Percentiles rank a stretch among this genome's conserved stretches.
Conservation (phyloP, 805 yeast genomes). For the Wickerhamomyces alni region DNA sequence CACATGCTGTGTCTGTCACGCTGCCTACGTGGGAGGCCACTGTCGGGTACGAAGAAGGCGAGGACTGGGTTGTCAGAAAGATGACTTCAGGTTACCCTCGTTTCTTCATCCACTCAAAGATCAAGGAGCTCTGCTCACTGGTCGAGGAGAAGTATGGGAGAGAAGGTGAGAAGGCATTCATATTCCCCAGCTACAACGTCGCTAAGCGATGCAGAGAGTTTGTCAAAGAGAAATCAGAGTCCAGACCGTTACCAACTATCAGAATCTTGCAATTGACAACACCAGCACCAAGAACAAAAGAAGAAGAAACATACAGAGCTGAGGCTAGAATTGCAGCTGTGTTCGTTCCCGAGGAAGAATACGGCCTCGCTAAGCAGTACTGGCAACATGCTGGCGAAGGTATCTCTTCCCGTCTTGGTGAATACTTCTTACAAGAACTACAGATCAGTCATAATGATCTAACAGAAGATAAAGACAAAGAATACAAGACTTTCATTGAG, state of each 20-base stretch:
- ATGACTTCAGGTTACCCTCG: constrained; percentile 91
- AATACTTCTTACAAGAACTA: constrained; percentile 67
- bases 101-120: constrained; percentile 61
- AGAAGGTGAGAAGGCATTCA: constrained; percentile 65
- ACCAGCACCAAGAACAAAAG: constrained; percentile 53
- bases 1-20: constrained; percentile 92
- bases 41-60: constrained; percentile 89
- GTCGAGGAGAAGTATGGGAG: constrained; percentile 71
- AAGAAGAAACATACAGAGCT: constrained; percentile 51
- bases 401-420: constrained; percentile 85
- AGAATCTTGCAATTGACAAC: constrained; percentile 72
- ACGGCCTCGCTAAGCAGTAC: constrained; percentile 69
- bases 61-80: constrained; percentile 66
- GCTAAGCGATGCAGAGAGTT: constrained; percentile 86
- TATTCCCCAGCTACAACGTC: constrained; percentile 70
- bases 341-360: constrained; percentile 65
- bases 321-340: constrained; percentile 65
- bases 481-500: constrained; percentile 66
- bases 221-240: constrained; percentile 39
- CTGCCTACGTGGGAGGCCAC: constrained; percentile 94
- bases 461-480: constrained; percentile 35
- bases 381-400: constrained; percentile 99
- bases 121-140: constrained; percentile 47
- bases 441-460: constrained; percentile 28
- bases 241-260: constrained; percentile 28